A percentile compares a stretch with the other conserved stretches of the same genome.
These are phyloP conservation scores for Sphaerosporella brunnea DNA, from an alignment of 495 filamentous ascomycete species.

Conservation along the genomic window DNA sequence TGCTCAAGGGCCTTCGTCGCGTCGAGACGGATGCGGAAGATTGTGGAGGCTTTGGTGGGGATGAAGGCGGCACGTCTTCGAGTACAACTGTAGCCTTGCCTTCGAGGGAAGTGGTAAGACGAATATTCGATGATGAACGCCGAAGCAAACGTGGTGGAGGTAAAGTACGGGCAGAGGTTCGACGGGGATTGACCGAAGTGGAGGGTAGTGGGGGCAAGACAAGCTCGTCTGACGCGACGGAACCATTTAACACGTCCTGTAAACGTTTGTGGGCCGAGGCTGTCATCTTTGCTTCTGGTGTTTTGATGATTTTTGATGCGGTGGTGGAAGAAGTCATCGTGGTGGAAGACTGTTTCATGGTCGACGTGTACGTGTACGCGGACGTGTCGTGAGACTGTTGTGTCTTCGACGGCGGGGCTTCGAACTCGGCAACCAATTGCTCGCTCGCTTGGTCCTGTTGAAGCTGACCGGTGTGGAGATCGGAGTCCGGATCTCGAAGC, in stretches of 20 bases:
- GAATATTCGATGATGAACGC: conserved; percentile 8
- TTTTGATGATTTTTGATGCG: neutral
- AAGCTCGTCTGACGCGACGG: neutral
- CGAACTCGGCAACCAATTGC: neutral
- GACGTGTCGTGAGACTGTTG: neutral
- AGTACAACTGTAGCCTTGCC: conserved; percentile 25
- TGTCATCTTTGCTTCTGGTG: conserved; percentile 14
- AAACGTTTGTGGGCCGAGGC: conserved; percentile 22
- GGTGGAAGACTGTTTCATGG: neutral
- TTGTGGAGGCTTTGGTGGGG: neutral
- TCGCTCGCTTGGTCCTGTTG: neutral
- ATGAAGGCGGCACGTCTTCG: conserved; percentile 4
- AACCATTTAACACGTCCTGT: conserved; percentile 15
- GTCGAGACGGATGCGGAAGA: neutral
- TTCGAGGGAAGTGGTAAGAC: conserved; percentile 22
- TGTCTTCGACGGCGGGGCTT: neutral
- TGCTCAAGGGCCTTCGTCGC: neutral
- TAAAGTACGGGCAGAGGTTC: neutral
- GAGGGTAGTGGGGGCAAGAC: neutral
- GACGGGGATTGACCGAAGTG: neutral
- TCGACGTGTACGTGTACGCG: neutral
- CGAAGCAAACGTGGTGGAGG: conserved; percentile 9
- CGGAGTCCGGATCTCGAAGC: neutral
- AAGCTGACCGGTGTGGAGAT: neutral
- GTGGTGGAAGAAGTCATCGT: neutral